phyloP scores from a whole-genome alignment of 768 basidiomycete species.

The Tremella fuciformis region DNA sequence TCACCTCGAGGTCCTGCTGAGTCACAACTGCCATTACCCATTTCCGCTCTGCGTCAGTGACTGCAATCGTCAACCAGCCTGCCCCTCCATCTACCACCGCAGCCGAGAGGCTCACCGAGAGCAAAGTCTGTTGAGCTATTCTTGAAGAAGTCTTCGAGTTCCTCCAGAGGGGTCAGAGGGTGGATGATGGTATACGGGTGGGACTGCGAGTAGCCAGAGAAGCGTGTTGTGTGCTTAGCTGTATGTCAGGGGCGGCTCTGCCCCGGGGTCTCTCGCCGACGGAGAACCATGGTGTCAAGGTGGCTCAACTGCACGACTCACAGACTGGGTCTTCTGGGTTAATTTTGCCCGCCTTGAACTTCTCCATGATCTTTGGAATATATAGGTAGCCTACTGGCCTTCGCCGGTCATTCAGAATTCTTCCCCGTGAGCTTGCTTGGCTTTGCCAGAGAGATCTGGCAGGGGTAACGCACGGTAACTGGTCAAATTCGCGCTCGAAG shows the following conservation, averaged over 20 bases:
- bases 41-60: slow-evolving; percentile 63
- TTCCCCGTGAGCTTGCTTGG: slow-evolving; percentile 44
- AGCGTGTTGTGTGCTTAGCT: slow-evolving; percentile 48
- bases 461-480: slow-evolving; percentile 68
- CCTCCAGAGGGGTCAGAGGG: slow-evolving; percentile 70
- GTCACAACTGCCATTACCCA: slow-evolving; percentile 52
- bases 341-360: slow-evolving; percentile 72
- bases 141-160: slow-evolving; percentile 73
- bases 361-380: slow-evolving; percentile 67
- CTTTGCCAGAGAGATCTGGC: neutral
- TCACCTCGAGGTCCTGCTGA: slow-evolving; percentile 47
- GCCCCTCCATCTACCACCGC: neutral
- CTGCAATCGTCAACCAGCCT: slow-evolving; percentile 52
- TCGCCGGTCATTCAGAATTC: slow-evolving; percentile 70
- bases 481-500: slow-evolving; percentile 90
- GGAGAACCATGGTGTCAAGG: neutral
- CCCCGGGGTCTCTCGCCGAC: neutral
- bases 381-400: slow-evolving; percentile 82
- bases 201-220: slow-evolving; percentile 37
- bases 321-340: slow-evolving; percentile 71
- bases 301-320: slow-evolving; percentile 17
- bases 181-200: slow-evolving; percentile 62
- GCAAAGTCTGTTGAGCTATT: slow-evolving; percentile 35
- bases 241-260: slow-evolving; percentile 2
- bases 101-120: slow-evolving; percentile 26